A percentile compares a stretch with the other conserved stretches of the same genome.
Conservation (phyloP, 2,329 filamentous ascomycete species). For the Colletotrichum theobromicola region DNA sequence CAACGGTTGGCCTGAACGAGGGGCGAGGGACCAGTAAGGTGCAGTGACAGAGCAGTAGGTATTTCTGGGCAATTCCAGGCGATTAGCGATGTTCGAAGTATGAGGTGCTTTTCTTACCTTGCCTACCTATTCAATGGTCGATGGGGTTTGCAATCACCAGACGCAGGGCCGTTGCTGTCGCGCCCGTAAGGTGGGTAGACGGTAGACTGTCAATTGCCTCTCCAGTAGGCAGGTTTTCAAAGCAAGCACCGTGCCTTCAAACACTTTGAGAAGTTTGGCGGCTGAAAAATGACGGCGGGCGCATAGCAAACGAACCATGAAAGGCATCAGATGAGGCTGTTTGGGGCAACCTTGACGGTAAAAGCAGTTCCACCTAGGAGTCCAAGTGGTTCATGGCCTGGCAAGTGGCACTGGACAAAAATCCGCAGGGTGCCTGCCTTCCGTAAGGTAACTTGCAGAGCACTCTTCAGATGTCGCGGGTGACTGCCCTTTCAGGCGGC, state of each 20-base stretch:
- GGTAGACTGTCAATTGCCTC: background rate
- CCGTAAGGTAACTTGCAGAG: background rate
- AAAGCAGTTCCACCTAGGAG: background rate
- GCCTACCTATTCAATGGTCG: background rate
- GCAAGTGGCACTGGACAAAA: background rate
- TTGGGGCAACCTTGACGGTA: background rate
- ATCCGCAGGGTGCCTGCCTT: background rate
- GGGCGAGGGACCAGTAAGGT: background rate
- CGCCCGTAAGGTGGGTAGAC: too few species aligned
- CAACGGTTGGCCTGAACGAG: background rate
- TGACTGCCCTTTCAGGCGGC: background rate
- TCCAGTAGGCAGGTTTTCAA: background rate
- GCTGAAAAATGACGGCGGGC: background rate
- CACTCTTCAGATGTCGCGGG: background rate
- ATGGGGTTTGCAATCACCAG: background rate
- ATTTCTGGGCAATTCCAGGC: background rate
- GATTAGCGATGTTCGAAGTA: background rate
- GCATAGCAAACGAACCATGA: background rate
- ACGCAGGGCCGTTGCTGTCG: background rate
- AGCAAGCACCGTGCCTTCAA: too few species aligned
- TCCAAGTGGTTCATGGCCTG: slow-evolving; percentile 18
- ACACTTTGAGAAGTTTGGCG: too few species aligned
- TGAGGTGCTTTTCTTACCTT: too few species aligned
- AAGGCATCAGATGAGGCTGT: background rate
- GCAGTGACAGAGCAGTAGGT: background rate